These are phyloP conservation scores for Gracilaria domingensis DNA, from an alignment of 23 red algal species.

Conservation along the genomic window DNA sequence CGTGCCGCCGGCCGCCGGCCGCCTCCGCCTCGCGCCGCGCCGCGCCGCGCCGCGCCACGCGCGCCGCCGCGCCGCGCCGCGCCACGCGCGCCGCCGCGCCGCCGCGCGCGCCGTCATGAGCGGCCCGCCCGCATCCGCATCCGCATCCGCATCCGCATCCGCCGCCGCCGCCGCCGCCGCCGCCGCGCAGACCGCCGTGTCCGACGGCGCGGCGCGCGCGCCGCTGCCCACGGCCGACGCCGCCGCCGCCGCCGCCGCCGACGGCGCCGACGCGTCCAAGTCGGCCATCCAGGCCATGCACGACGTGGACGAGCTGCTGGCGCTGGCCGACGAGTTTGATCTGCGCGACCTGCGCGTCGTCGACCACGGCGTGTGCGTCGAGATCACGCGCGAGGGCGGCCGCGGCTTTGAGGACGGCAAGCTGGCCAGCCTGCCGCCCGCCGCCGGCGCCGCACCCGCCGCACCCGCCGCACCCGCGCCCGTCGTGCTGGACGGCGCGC, in stretches of 20 bases:
- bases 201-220: background rate
- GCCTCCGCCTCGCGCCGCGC: background rate
- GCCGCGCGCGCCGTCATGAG: constrained; percentile 17
- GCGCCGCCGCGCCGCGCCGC: background rate
- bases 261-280: background rate
- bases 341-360: constrained; percentile 62
- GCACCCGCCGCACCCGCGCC: background rate
- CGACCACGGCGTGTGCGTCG: constrained; percentile 58
- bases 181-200: background rate
- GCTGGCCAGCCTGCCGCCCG: background rate
- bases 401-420: constrained; percentile 60
- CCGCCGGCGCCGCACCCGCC: background rate
- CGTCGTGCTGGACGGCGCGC: background rate
- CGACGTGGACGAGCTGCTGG: constrained; percentile 68
- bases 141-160: background rate
- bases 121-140: background rate
- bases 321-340: constrained; percentile 56
- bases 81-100: background rate
- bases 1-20: background rate
- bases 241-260: background rate
- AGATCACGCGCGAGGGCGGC: constrained; percentile 63
- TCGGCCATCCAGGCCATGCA: constrained; percentile 55
- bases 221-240: background rate
- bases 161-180: constrained; percentile 34
- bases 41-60: background rate